Conservation (phyloP, 2,329 filamentous ascomycete species). For the Hymenoscyphus infarciens region DNA sequence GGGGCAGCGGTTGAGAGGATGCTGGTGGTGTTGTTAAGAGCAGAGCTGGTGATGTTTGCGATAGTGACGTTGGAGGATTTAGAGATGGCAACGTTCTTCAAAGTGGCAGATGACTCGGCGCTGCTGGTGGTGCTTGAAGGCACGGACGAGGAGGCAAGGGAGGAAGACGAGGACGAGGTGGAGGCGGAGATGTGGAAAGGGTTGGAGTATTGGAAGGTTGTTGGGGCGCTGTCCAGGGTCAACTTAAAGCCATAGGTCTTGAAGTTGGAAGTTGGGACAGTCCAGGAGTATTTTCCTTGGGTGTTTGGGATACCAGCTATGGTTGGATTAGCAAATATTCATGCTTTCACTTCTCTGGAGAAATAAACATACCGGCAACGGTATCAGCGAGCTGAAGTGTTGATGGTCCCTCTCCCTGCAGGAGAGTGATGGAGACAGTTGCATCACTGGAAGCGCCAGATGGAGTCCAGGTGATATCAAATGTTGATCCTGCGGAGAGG, state of each 20-base stretch:
- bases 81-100: constrained; percentile 1
- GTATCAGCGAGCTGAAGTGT: constrained; percentile 41
- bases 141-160: constrained; percentile 11
- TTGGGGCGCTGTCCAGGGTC: constrained; percentile 44
- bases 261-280: constrained; percentile 45
- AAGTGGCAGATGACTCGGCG: neutral
- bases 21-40: constrained; percentile 7
- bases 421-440: constrained; percentile 50
- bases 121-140: constrained; percentile 3
- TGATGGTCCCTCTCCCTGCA: constrained; percentile 48
- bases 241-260: constrained; percentile 57
- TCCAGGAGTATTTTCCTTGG: constrained; percentile 47
- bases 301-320: constrained; percentile 47
- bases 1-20: neutral
- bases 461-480: constrained; percentile 48
- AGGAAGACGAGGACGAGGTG: constrained; percentile 6
- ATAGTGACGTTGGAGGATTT: constrained; percentile 7
- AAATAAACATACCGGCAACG: constrained; percentile 49
- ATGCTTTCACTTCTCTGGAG: neutral
- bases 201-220: constrained; percentile 60
- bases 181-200: constrained; percentile 44
- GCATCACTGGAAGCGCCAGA: constrained; percentile 46
- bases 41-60: neutral
- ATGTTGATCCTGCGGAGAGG: constrained; percentile 47
- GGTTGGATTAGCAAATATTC: constrained; percentile 17